Evolutionary conservation across 805 yeast genomes (phyloP), one percentile per base, ranked within the genome.

Genomic region (Brettanomyces anomalus): DNA sequence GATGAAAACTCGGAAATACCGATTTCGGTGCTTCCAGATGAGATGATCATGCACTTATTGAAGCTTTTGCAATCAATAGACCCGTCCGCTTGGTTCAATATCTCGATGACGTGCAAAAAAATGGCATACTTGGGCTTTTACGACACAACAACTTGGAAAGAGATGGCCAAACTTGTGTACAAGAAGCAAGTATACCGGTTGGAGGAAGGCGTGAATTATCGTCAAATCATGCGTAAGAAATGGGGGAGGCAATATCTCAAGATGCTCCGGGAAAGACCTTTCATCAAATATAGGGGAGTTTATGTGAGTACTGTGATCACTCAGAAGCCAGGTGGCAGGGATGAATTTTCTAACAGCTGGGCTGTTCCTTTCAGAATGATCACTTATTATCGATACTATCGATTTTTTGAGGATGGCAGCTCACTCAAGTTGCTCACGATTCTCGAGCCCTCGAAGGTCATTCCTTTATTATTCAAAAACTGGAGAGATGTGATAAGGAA

Each of bases 251-350:
- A 71, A 43, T 74, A 74, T 72, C 61, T 71, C 47, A 49, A 53
- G 17, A 77, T 83, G 85, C 65, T 77, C 35, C 53, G 60, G 36
- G 71, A 74, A 32, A 65, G 96, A 33, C 96, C 97, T 0, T 82
- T 81, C 52, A 53, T 89, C 30, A 82, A 90, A 54, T 85, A 76
- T 58, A 69, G 77, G 42, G 98, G 98, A 2, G 71, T 87, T 16
- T 90, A 90, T 53, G 84, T 90, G 18, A 80, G 95, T 52, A 84
- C 81, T 16, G 85, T 89, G 41, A 84, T 84, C 47, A 89, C 88
- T 61, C 75, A 83, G 50, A 73, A 95, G 43, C 87, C 85, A 54
- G 97, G 97, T 32, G 81, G 85, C 3, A 71, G 79, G 41, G 72
- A 77, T 7, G 85, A 77, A 49, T 74, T 79, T 37, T 75, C 85